These are phyloP conservation scores for Pyronema omphalodes DNA, from an alignment of 495 filamentous ascomycete genomes.

Conservation along the genomic window DNA sequence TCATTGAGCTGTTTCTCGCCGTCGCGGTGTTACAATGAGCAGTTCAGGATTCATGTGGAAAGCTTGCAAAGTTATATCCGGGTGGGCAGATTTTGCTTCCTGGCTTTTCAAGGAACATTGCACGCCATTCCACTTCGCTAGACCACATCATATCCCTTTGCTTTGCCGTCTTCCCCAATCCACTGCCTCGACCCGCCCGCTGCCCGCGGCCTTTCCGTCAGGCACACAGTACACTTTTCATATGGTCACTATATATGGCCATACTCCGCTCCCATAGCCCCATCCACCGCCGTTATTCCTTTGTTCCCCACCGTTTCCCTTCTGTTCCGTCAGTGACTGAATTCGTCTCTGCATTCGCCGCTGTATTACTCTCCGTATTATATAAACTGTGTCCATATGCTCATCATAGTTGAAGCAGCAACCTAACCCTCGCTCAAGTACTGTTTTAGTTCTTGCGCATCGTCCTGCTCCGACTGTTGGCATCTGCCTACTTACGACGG, in stretches of 20 bases:
- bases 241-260: too few relatives aligned
- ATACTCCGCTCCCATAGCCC: slow-evolving; percentile 9
- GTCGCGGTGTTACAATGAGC: background rate
- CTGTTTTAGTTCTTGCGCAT: slow-evolving; percentile 9
- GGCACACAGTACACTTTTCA: too few relatives aligned
- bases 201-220: too few relatives aligned
- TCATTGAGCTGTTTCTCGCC: background rate
- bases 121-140: slow-evolving; percentile 10
- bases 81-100: too few relatives aligned
- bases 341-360: background rate
- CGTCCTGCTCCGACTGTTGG: background rate
- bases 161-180: slow-evolving; percentile 1
- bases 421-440: slow-evolving; percentile 16
- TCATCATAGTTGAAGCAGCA: slow-evolving; percentile 18
- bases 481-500: background rate
- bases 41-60: background rate
- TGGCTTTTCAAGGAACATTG: background rate
- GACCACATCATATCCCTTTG: slow-evolving; percentile 3
- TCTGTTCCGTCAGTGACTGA: background rate
- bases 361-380: background rate
- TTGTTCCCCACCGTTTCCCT: background rate
- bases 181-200: too few relatives aligned
- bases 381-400: slow-evolving; percentile 9
- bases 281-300: slow-evolving; percentile 6
- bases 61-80: too few relatives aligned